Percentiles rank a stretch among this genome's conserved stretches.
Conservation (phyloP, 2,329 filamentous ascomycete genomes). For the Coniella vitis region DNA sequence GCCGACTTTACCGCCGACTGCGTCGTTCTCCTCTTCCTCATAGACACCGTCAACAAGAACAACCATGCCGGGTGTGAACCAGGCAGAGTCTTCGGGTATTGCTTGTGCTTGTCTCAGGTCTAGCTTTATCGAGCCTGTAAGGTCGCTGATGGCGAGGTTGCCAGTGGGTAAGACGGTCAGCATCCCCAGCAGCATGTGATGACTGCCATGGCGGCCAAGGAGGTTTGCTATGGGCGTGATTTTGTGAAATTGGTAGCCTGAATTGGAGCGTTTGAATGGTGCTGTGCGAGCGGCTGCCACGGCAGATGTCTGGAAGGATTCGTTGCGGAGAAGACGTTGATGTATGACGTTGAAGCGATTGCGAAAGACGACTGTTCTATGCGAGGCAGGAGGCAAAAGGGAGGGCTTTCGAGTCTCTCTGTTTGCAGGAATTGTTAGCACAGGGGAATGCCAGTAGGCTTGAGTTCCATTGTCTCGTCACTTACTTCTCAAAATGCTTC, state of each 20-base stretch:
- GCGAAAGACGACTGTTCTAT: constrained; percentile 80
- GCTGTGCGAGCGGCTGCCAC: constrained; percentile 56
- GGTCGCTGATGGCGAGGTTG: constrained; percentile 72
- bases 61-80: constrained; percentile 94
- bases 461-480: constrained; percentile 13
- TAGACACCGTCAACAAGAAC: constrained; percentile 94
- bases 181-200: constrained; percentile 81
- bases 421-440: not conserved
- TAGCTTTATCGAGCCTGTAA: constrained; percentile 80
- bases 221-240: constrained; percentile 78
- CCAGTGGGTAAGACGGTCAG: constrained; percentile 76
- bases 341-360: constrained; percentile 90
- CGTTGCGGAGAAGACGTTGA: constrained; percentile 85
- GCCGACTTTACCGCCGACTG: constrained; percentile 45
- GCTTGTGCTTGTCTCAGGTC: constrained; percentile 75
- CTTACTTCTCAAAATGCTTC: constrained; percentile 81
- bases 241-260: constrained; percentile 67
- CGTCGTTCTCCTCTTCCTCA: constrained; percentile 76
- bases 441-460: not conserved
- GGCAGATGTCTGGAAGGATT: constrained; percentile 80
- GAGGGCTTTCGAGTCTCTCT: constrained; percentile 60
- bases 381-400: constrained; percentile 66
- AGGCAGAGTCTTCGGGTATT: constrained; percentile 79
- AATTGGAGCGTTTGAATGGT: constrained; percentile 51
- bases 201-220: constrained; percentile 72